Base-by-base conservation (phyloP, 1,284 basidiomycete genomes). In the Cerrena zonata region DNA sequence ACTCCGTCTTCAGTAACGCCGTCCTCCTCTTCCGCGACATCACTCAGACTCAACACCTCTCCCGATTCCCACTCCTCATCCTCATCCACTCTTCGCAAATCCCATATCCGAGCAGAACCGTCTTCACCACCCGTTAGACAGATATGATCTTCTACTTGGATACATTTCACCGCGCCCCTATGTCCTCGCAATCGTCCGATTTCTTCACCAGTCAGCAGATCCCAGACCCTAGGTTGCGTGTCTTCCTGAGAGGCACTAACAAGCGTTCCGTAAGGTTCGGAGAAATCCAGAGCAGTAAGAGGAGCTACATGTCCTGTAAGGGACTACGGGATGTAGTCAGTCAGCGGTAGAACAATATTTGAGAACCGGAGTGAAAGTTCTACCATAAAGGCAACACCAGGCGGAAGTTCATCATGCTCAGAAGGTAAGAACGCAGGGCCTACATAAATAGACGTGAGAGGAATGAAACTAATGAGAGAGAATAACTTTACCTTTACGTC, bases 321-420 rank as follows among this genome's bases (percentile, higher is more conserved):
- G 2, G 91, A 91, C 90, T 94, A 59, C 1, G 27, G 5, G n/a
- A n/a, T n/a, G n/a, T 25, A 18, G 30, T 34, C 30, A 34, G 7
- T 7, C 30, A 50, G 49, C 24, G 51, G 44, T 45, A 7, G 39
- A n/a, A 21, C 7, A 23, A 13, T 51, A 37, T 51, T 34, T 7
- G 3, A 56, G 38, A 36, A 46, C 21, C 21, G 10, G 25, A 44
- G 41, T 3, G 24, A 34, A 34, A 49, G 69, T 56, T 7, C 7
- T 67, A 91, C 91, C 94, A 99, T 97, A 72, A 99, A 99, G 4
- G 95, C 95, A 3, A 98, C 84, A 2, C 91, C 92, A 4, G 86
- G 82, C 3, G 95, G 96, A 50, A 99, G 75, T 51, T 97, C 93
- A 61, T 96, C 93, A 60, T 99, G 96, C 67, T 99, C 96, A 13